Conservation (phyloP, 805 yeast genomes). For the Zygotorulaspora florentina region DNA sequence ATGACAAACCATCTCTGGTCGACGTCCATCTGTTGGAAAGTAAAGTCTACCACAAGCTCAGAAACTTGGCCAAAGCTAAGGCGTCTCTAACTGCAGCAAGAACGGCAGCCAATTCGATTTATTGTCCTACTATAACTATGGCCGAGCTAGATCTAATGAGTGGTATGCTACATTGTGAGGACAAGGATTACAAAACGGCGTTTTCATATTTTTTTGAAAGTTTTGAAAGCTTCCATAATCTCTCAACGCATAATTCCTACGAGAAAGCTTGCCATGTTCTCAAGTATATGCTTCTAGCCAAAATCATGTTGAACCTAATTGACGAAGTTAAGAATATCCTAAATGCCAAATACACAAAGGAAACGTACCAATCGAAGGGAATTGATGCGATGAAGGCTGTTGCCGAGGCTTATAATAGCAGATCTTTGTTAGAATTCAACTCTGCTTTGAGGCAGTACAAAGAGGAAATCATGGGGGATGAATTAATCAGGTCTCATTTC, state of each 20-base stretch:
- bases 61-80: slow-evolving; percentile 85
- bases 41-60: slow-evolving; percentile 82
- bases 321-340: slow-evolving; percentile 82
- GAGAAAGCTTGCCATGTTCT: slow-evolving; percentile 71
- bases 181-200: slow-evolving; percentile 93
- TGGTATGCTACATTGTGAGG: slow-evolving; percentile 94
- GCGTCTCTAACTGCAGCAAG: slow-evolving; percentile 93
- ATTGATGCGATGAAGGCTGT: slow-evolving; percentile 96
- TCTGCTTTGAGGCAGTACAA: slow-evolving; percentile 67
- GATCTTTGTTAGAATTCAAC: slow-evolving; percentile 89
- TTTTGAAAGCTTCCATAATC: slow-evolving; percentile 76
- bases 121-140: slow-evolving; percentile 88
- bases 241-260: slow-evolving; percentile 45
- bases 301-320: slow-evolving; percentile 84
- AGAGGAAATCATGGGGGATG: slow-evolving; percentile 75
- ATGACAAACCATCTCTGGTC: slow-evolving; percentile 90
- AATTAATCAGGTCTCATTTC: slow-evolving; percentile 86
- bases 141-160: slow-evolving; percentile 94
- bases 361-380: slow-evolving; percentile 68
- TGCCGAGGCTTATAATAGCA: slow-evolving; percentile 81
- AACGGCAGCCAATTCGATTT: slow-evolving; percentile 95
- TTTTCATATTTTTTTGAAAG: slow-evolving; percentile 93
- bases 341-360: slow-evolving; percentile 65
- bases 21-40: slow-evolving; percentile 93
- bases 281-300: slow-evolving; percentile 88